Evolutionary conservation across 73 alveolate genomes (phyloP), one percentile per base, ranked within the genome.

Genomic region (Breviolum minutum): DNA sequence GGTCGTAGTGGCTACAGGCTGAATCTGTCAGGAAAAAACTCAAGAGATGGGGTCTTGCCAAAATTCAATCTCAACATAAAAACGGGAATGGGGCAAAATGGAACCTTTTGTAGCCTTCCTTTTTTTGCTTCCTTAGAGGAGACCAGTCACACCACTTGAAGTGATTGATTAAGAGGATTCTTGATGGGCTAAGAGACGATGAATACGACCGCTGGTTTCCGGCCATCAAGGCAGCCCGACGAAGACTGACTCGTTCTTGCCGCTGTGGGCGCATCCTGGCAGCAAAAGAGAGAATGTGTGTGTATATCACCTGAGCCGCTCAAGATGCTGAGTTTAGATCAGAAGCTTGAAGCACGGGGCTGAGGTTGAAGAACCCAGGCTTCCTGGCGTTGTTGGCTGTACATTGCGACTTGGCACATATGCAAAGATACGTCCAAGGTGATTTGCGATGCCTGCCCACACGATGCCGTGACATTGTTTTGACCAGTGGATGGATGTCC

Each of bases 331-430:
- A 68, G 77, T 68, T 68, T 68, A 40, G 54, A 40, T 40, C 54
- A 40, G 54, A 76, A 27, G 19, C 30, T 26, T 54, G 14, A 13
- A 32, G 54, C 54, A 40, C 54, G 7, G 48, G 29, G 83, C 95
- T 40, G 22, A 90, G 96, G 96, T 61, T 90, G 63, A 90, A 61
- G 30, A 32, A 90, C 27, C 84, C 87, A 10, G 96, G 96, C 30
- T 90, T 90, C 70, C 96, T 90, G 64, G 96, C 96, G 71, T 80
- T 90, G 54, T 74, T 90, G 87, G 87, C 85, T 63, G 96, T 90
- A 11, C 96, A 90, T 61, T 90, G 96, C 24, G 30, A 73, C 96
- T 70, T 90, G 32, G 88, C 86, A 19, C 0, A 40, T 40, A 40
- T 40, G 54, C 54, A 40, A 40, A 40, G 54, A 40, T 40, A 40